Evolutionary conservation across 495 filamentous ascomycete genomes (phyloP), one percentile per base, ranked within the genome.

Genomic region (Corynascus novoguineensis): DNA sequence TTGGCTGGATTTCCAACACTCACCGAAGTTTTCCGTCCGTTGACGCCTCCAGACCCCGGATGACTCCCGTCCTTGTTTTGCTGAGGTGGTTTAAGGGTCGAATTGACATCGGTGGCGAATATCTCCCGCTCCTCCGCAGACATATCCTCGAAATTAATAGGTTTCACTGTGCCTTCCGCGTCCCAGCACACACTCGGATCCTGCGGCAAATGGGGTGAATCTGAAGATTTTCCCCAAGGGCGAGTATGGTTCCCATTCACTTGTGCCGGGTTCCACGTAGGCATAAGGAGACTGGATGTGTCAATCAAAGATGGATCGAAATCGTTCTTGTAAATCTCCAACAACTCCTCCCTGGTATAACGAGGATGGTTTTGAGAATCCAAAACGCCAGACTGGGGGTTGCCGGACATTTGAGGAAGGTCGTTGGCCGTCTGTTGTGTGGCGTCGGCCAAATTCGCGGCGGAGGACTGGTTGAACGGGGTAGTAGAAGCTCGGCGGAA

Each of bases 41-140:
- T 78, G 27, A 59, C 60, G 34, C 78, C 65, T 19, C 80, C 75
- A 9, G 35, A 19, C n/a, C 72, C 74, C 32, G 69, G 68, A 25
- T 78, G 73, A 37, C 73, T 75, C 38, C 77, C 81, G 44, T 95
- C 89, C 64, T 95, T 92, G 60, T 79, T 82, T 61, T 86, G 87
- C 40, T 82, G 82, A 7, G 88, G 90, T 14, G 88, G 87, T 71
- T 97, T 97, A 41, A 97, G 74, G 22, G 90, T 85, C 14, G 93
- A 97, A 68, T 97, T 98, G 62, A 98, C 89, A 46, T 92, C 92
- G 40, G 80, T 79, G 29, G 85, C 72, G 71, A 97, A 96, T 50
- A 87, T 73, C 83, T 92, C 87, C 68, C 81, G 87, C 75, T 98
- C 93, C 53, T 90, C 85, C 12, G 87, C 79, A 17, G 84, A 85